Conservation (phyloP, 257 asterid species). For the Rauvolfia tetraphylla region DNA sequence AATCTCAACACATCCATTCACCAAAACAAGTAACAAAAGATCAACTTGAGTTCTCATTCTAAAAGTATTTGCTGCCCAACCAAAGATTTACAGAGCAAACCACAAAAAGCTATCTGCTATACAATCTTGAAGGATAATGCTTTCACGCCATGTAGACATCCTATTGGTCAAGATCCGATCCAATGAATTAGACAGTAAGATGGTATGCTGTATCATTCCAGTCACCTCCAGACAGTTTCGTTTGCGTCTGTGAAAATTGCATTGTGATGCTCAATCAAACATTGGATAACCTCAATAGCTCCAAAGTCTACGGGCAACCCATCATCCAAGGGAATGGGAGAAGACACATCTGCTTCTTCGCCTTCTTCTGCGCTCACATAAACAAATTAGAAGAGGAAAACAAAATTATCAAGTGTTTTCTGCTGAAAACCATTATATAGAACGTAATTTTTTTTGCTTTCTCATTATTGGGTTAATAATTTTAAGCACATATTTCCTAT, state of each 20-base stretch:
- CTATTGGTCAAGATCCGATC: slow-evolving; percentile 11
- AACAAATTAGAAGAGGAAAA: background rate
- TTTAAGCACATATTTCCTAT: background rate
- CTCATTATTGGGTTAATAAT: background rate
- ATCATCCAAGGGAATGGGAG: slow-evolving; percentile 78
- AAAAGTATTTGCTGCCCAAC: slow-evolving; percentile 11
- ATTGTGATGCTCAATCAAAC: slow-evolving; percentile 82
- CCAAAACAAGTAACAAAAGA: background rate
- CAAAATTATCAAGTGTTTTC: background rate
- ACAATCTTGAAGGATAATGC: slow-evolving; percentile 6
- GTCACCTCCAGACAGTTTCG: slow-evolving; percentile 74
- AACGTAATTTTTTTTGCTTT: background rate
- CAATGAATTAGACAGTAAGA: slow-evolving; percentile 30
- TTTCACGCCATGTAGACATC: slow-evolving; percentile 3
- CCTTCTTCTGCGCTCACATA: slow-evolving; percentile 42
- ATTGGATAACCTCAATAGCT: slow-evolving; percentile 82
- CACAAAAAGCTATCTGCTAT: slow-evolving; percentile 5
- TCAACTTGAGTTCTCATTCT: background rate
- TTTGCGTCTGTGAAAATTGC: slow-evolving; percentile 80
- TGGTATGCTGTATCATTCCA: slow-evolving; percentile 4
- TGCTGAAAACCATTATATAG: background rate
- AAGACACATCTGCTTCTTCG: slow-evolving; percentile 60
- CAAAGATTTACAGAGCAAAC: slow-evolving; percentile 18
- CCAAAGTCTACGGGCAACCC: slow-evolving; percentile 59
- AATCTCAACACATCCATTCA: background rate